phyloP scores from a whole-genome alignment of 305 asterid genomes.

The Fraxinus floribunda region DNA sequence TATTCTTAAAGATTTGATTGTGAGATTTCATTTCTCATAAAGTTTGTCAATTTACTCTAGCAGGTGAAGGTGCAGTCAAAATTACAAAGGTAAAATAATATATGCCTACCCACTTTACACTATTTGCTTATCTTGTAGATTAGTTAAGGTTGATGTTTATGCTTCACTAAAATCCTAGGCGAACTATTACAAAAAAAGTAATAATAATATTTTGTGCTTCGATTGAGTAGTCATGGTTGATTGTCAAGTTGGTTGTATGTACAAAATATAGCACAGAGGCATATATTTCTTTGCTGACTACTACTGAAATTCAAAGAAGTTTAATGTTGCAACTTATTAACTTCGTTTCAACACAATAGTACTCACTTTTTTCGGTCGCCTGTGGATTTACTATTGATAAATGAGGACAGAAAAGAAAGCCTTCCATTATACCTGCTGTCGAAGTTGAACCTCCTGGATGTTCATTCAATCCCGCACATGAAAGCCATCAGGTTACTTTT shows the following conservation, averaged over 20 bases:
- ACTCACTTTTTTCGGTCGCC: background rate
- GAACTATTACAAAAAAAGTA: background rate
- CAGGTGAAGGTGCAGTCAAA: conserved; percentile 52
- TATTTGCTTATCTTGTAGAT: background rate
- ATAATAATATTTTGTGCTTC: background rate
- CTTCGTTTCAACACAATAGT: background rate
- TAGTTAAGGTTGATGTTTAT: background rate
- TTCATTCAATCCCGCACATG: conserved; percentile 85
- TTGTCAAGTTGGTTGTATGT: conserved; percentile 9
- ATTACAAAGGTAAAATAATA: conserved; percentile 48
- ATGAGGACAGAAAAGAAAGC: conserved; percentile 57
- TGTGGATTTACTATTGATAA: conserved; percentile 18
- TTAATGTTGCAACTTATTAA: conserved; percentile 2
- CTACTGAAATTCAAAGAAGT: background rate
- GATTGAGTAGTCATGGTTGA: conserved; percentile 6
- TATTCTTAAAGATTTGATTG: conserved; percentile 14
- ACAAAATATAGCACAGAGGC: background rate
- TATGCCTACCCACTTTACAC: background rate
- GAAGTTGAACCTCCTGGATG: conserved; percentile 92
- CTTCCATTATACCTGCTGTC: conserved; percentile 76
- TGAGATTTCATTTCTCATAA: conserved; percentile 26
- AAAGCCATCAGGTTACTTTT: conserved; percentile 77
- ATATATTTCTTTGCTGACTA: background rate
- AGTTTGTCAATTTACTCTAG: conserved; percentile 20
- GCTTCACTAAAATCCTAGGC: background rate